These are phyloP conservation scores for Talaromyces wortmannii DNA, from an alignment of 495 filamentous ascomycete genomes.

Conservation along the genomic window DNA sequence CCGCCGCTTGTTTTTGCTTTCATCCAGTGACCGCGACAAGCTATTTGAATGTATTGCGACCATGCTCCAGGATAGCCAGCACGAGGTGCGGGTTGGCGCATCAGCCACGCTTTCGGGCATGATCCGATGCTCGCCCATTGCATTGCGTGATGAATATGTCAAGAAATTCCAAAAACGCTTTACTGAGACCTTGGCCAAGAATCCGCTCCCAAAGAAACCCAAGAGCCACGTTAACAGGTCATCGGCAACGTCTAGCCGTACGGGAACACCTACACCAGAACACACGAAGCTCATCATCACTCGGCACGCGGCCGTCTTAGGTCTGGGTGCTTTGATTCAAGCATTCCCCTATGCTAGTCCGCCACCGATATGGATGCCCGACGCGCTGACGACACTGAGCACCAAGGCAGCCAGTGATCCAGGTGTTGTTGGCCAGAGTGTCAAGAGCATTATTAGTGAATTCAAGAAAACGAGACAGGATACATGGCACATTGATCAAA, in stretches of 20 bases:
- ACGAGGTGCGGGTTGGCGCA: conserved; percentile 92
- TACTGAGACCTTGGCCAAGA: conserved; percentile 63
- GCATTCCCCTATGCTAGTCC: conserved; percentile 97
- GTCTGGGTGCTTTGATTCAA: conserved; percentile 83
- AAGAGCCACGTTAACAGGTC: conserved; percentile 27
- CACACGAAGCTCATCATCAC: conserved; percentile 70
- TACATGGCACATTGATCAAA: conserved; percentile 96
- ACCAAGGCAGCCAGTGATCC: conserved; percentile 79
- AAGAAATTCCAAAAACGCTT: conserved; percentile 70
- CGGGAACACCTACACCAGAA: conserved; percentile 74
- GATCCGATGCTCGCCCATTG: conserved; percentile 92
- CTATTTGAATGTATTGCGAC: conserved; percentile 85
- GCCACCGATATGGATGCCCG: conserved; percentile 89
- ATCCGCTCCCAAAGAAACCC: conserved; percentile 78
- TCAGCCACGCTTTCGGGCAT: conserved; percentile 90
- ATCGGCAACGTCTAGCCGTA: conserved; percentile 47
- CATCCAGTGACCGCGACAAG: conserved; percentile 62
- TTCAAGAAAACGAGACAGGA: conserved; percentile 99
- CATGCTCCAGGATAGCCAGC: conserved; percentile 89
- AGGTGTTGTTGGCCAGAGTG: conserved; percentile 91
- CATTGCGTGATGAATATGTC: conserved; percentile 70
- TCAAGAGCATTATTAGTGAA: conserved; percentile 91
- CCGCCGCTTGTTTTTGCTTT: conserved; percentile 90
- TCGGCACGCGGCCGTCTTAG: conserved; percentile 87
- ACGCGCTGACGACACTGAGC: conserved; percentile 81